Conservation (phyloP, 2,329 filamentous ascomycete species). For the Albophoma yamanashiensis region DNA sequence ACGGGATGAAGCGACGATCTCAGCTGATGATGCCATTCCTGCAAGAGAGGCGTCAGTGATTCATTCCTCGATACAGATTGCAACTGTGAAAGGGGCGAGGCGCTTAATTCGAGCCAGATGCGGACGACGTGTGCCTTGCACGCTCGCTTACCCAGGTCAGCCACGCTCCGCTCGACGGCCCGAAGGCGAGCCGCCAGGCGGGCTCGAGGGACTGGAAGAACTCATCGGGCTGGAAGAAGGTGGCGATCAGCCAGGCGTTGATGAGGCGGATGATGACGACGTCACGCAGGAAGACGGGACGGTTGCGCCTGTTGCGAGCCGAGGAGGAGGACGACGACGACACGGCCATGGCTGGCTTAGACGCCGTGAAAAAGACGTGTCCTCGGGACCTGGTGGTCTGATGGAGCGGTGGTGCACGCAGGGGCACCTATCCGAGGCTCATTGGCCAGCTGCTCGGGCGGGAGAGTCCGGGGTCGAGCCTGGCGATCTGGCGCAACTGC, state of each 20-base stretch:
- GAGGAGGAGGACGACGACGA: background rate
- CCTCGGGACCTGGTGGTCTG: background rate
- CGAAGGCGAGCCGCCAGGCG: slow-evolving; percentile 84
- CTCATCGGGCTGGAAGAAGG: slow-evolving; percentile 97
- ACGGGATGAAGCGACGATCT: slow-evolving; percentile 87
- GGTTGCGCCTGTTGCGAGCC: slow-evolving; percentile 8
- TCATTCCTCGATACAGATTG: background rate
- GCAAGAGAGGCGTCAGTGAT: slow-evolving; percentile 8
- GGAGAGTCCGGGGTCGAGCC: background rate
- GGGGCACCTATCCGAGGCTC: background rate
- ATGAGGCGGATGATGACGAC: slow-evolving; percentile 62
- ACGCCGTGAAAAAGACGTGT: background rate
- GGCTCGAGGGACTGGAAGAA: slow-evolving; percentile 95
- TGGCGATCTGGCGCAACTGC: background rate
- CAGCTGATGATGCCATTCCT: slow-evolving; percentile 90
- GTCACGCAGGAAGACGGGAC: slow-evolving; percentile 17
- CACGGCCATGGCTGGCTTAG: background rate
- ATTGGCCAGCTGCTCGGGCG: background rate
- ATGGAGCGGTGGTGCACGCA: background rate
- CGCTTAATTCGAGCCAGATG: background rate
- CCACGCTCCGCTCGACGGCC: slow-evolving; percentile 68
- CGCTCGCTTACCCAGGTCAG: slow-evolving; percentile 71
- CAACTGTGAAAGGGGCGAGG: background rate
- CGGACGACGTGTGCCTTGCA: background rate
- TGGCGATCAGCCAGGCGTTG: slow-evolving; percentile 69